phyloP scores from a whole-genome alignment of 371 early-diverging fungal species.

The Actinomortierella wolfii region DNA sequence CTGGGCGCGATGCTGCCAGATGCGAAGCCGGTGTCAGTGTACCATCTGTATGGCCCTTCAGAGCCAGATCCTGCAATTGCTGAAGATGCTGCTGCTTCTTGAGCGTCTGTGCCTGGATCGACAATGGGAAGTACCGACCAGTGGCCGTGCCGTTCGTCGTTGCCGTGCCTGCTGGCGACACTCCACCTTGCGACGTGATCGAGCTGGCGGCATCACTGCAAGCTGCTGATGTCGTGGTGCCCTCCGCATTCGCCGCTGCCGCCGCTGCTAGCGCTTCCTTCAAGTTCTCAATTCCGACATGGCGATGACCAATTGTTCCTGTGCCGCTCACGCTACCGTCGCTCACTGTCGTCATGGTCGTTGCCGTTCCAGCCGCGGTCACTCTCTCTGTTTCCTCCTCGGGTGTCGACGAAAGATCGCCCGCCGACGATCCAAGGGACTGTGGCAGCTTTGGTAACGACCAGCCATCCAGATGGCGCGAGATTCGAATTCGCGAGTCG shows the following conservation, averaged over 20 bases:
- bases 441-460: conserved; percentile 26
- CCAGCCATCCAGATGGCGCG: conserved; percentile 38
- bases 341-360: too few relatives aligned
- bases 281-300: conserved; percentile 35
- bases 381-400: neutral
- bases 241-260: neutral
- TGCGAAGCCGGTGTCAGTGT: conserved; percentile 15
- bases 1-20: conserved; percentile 26
- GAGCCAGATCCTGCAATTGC: neutral
- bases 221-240: conserved; percentile 4
- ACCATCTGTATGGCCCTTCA: too few relatives aligned
- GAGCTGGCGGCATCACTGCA: conserved; percentile 28
- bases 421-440: conserved; percentile 8
- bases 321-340: too few relatives aligned
- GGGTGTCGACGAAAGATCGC: conserved; percentile 12
- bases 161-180: too few relatives aligned
- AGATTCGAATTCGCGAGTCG: conserved; percentile 34
- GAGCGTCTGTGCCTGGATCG: conserved; percentile 35
- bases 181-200: neutral
- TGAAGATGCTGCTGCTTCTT: conserved; percentile 21
- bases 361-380: neutral
- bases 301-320: conserved; percentile 13
- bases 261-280: conserved; percentile 43
- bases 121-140: conserved; percentile 19
- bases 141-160: neutral